Evolutionary conservation across 1,284 basidiomycete species (phyloP), one percentile per base, ranked within the genome.

Genomic region (Fistulina hepatica): DNA sequence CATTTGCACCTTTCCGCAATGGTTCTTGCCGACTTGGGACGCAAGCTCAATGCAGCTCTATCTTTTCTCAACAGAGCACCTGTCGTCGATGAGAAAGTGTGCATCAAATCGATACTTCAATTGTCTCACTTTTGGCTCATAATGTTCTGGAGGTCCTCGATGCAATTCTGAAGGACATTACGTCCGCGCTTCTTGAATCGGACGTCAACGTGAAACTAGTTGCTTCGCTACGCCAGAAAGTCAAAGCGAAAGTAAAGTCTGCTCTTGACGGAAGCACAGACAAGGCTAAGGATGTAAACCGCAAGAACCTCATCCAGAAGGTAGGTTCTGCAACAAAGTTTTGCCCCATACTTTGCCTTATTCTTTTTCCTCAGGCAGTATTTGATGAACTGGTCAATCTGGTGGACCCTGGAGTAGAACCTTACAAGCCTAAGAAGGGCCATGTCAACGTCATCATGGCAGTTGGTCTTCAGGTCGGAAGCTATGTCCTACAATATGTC

Each of bases 171-270:
- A 98, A 97, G 63, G 88, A 94, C 60, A 88, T 99, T 47, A 92
- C 89, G 45, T 73, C 89, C 19, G 95, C 94, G 2, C 67, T 99
- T 33, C 75, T 98, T 37, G 92, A 97, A 62, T 84, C 92, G 20
- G 95, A 99, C 62, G 94, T 99, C 44, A 99, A 98, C 55, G 94
- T 99, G 52, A 94, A 93, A 57, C 77, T 98, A 16, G 95, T 97
- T 19, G 74, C 88, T 7, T 76, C 79, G 39, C 62, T 97, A 40
- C 75, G 93, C 46, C 78, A 83, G 47, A 90, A 91, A 55, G 91
- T 97, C 56, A 94, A 89, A 64, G 69, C 75, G 15, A 92, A 85
- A 54, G 85, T 90, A 39, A 80, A 89, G 52, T 71, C 79, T 7
- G 63, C 77, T 7, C 53, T 89, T 34, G 90, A 93, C 47, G 67